Evolutionary conservation across 768 basidiomycete genomes (phyloP), one percentile per base, ranked within the genome.

Genomic region (Termitomyces sp.): DNA sequence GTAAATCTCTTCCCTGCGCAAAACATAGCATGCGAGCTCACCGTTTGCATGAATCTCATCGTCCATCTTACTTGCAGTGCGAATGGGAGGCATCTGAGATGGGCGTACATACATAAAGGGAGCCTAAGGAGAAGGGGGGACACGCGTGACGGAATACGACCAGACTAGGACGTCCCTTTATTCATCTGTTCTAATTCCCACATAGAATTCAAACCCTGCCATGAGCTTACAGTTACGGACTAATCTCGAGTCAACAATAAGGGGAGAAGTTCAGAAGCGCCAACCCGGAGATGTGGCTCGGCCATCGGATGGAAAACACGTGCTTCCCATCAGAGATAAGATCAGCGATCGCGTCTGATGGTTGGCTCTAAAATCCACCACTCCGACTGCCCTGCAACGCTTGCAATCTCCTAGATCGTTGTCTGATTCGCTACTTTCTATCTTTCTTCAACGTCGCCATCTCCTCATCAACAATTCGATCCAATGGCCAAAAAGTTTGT

Each of bases 191-290:
- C 24, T 37, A 38, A 38, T 49, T 49, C 48, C 48, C 48, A 49
- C 48, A 49, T 49, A 22, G 48, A 49, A 26, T 49, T 11, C 10
- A 24, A 45, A 24, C 44, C 26, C 2, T 21, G 32, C 34, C 48
- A 49, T 38, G 35, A 49, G 35, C 24, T 26, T 37, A 49, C 7
- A 26, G 22, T 26, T 49, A 49, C 48, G 34, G 46, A 47, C 9
- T 48, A 35, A 48, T 47, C 32, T 34, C 46, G 34, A 48, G n/a
- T 19, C 30, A 28, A 46, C 48, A 49, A 49, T 49, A 49, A 49
- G 48, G 22, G 28, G 35, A 49, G 48, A 49, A 49, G 48, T 7
- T n/a, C 3, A 38, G 48, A 49, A 49, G 22, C 48, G 35, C 21
- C 3, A 32, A 17, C 22, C 32, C 45, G 30, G 46, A 34, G 46